Evolutionary conservation across 176 grass and related monocot species (phyloP), one percentile per base, ranked within the genome.

Genomic region (Oryza officinalis): DNA sequence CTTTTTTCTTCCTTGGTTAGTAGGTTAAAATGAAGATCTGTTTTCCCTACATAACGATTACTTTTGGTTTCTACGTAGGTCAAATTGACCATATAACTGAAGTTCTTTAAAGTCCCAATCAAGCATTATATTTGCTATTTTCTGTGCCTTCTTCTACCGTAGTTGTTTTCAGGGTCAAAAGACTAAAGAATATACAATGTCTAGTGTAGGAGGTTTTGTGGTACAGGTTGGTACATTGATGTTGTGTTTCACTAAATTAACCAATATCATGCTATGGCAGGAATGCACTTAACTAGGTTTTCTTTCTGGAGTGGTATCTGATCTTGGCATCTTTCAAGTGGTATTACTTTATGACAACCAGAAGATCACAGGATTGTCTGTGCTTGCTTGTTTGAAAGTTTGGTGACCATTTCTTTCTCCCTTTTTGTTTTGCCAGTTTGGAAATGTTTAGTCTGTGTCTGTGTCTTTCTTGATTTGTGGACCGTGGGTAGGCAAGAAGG

Each of bases 301-400:
- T 9, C 47, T 79, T 72, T 27, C 30, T 20, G 52, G 13, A 71
- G 18, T 43, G n/a, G 65, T 18, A 37, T 71, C 65, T 71, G 27
- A 63, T 72, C 18, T n/a, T 18, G 2, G 50, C 17, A 20, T 20
- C 57, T n/a, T 65, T 73, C 69, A 73, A 49, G 75, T 65, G 25
- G 44, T 45, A 54, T 40, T 27, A 54, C 46, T 68, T 84, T 84
- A 84, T 77, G 45, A 15, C 54, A 70, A 70, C 15, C 32, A 41
- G 26, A 8, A 41, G 22, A 33, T 78, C 20, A 31, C 20, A 60
- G 43, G 76, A 54, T 38, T 82, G 50, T 77, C 64, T 40, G 17
- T 38, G 65, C 27, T 83, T 72, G 7, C 41, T 52, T 65, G 67
- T 72, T 79, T 17, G 32, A 18, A 64, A 72, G 23, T 83, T 65